These are phyloP conservation scores for Fusarium armeniacum DNA, from an alignment of 2,329 filamentous ascomycete species.

Conservation along the genomic window DNA sequence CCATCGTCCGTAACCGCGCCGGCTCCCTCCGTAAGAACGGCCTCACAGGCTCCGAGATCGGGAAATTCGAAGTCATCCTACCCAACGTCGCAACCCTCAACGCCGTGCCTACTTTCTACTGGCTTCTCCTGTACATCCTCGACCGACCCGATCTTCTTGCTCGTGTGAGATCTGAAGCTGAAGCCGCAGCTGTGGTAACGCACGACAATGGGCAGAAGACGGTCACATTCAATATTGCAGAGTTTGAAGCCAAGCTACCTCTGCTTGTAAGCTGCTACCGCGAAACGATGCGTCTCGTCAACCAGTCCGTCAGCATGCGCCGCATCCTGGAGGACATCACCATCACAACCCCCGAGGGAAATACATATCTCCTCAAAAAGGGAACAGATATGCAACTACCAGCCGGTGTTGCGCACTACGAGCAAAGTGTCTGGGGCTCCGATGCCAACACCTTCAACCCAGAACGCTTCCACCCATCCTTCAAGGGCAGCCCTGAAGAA, in stretches of 20 bases:
- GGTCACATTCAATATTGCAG: conserved; percentile 54
- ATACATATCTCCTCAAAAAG: conserved; percentile 51
- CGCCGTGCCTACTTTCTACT: conserved; percentile 57
- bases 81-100: conserved; percentile 53
- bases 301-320: conserved; percentile 57
- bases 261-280: conserved; percentile 61
- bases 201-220: conserved; percentile 6
- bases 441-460: conserved; percentile 44
- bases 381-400: conserved; percentile 51
- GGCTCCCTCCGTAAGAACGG: conserved; percentile 49
- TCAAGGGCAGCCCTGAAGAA: conserved; percentile 9
- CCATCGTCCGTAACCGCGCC: conserved; percentile 51
- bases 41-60: conserved; percentile 50
- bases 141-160: conserved; percentile 46
- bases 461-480: conserved; percentile 42
- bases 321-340: conserved; percentile 58
- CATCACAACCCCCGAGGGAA: conserved; percentile 49
- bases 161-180: conserved; percentile 41
- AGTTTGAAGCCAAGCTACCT: conserved; percentile 57
- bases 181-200: neutral
- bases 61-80: conserved; percentile 51
- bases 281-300: conserved; percentile 60
- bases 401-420: conserved; percentile 45
- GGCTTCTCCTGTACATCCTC: conserved; percentile 53
- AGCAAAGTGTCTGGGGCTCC: conserved; percentile 45